Evolutionary conservation across 208 protist genomes (phyloP), one percentile per base, ranked within the genome.

Genomic region (Leishmania turanica): DNA sequence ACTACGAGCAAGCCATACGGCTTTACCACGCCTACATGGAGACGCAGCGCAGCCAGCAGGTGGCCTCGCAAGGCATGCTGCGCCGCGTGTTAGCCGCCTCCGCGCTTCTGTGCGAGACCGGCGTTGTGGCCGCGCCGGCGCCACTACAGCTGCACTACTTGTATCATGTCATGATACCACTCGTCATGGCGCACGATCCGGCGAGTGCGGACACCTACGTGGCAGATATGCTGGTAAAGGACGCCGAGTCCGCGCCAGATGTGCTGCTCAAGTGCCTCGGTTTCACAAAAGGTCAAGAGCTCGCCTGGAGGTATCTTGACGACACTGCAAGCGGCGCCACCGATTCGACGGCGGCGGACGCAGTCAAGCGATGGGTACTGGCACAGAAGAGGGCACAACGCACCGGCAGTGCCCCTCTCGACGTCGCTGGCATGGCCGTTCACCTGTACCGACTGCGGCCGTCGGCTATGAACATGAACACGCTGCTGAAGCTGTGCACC

Each of bases 151-250:
- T 96, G 24, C 87, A 90, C 40, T 91, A 92, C 78, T 65, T 96
- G 17, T 91, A 96, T 72, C 93, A 96, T 82, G 90, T 95, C 54
- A 92, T 96, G 53, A 79, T 95, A 17, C 93, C 93, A 17, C 72
- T 96, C 0, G 90, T 93, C 11, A 80, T 90, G 24, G 87, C 90
- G 54, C 84, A 91, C 71, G 79, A 88, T 40, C 87, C 91, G 21
- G 88, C 84, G 0, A 71, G 64, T 3, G 78, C 90, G 27, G 47
- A 81, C 17, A 37, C 40, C n/a, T 91, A 90, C 75, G 85, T 94
- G 58, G 73, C 82, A 6, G 88, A 94, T 72, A 95, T 96, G 93
- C 64, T 95, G 37, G n/a, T 58, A 9, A 82, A 85, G 53, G 93
- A 96, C 65, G 77, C 87, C 17, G 82, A 87, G 8, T 87, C 87